Evolutionary conservation across 1,139 yeast species (phyloP), one percentile per base, ranked within the genome.

Genomic region (Chernovozyma sophiae-reginae): DNA sequence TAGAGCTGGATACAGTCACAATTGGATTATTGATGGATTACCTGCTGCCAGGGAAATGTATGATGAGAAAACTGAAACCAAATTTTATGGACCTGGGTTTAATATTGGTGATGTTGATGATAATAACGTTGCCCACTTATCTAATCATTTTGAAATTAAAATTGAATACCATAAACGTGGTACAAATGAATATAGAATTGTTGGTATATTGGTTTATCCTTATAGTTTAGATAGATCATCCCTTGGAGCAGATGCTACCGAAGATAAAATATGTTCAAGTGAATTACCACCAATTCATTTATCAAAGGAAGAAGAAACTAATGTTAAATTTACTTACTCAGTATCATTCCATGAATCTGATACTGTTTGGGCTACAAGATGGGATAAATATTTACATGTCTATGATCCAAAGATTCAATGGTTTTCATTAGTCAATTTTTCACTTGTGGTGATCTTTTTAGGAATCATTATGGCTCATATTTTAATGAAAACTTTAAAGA

Each of bases 351-450:
- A 65, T 23, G 74, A 74, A 40, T 83, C 95, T 13, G 67, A 65
- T 12, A 86, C 94, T 12, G 79, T 82, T 10, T 92, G 97, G 98
- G 97, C 97, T 24, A 92, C 97, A 1, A 81, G 99, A 66, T 92
- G 99, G 99, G 98, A 92, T 60, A 86, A 87, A 60, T 92, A 92
- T 58, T 73, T 92, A 53, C 95, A 87, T 53, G 94, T 85, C 26
- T 84, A 81, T 56, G 95, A 87, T 56, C 95, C 97, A 38, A 83
- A 84, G 58, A 84, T 92, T 50, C 97, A 92, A 65, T 90, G 97
- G 98, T 85, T 87, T 55, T 86, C 96, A 2, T 75, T 92, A 48
- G 65, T 87, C 50, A 87, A 89, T 62, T 87, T 94, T 47, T 80
- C 95, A 10, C 62, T 86, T 42, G 77, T 90, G 52, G 96, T 90